Evolutionary conservation across 306 rosid genomes (phyloP).

Genomic region (Betula pendula): DNA sequence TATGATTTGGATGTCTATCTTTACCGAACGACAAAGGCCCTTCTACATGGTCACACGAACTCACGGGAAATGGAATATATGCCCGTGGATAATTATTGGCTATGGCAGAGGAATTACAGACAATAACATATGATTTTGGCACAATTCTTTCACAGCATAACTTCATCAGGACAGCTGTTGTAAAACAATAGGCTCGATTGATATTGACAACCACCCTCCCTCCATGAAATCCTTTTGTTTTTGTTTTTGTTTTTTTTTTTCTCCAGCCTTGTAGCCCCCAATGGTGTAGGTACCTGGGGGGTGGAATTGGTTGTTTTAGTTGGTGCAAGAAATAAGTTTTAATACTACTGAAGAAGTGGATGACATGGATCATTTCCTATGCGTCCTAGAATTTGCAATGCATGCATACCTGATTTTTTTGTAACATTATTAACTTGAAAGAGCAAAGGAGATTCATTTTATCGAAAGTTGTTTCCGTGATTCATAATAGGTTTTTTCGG

Average conservation of each 20-base stretch:
- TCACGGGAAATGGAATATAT: conserved; percentile 4
- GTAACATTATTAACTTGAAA: background rate
- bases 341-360: conserved; percentile 5
- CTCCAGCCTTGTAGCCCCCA: background rate
- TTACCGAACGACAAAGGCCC: conserved; percentile 29
- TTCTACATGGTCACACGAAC: conserved; percentile 22
- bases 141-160: background rate
- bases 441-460: background rate
- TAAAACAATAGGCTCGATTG: background rate
- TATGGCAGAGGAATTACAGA: background rate
- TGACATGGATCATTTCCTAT: background rate
- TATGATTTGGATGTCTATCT: conserved; percentile 33
- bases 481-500: background rate
- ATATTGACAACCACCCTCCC: background rate
- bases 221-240: background rate
- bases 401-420: background rate
- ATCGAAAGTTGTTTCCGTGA: background rate
- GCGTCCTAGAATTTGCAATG: background rate
- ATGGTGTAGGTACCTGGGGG: background rate
- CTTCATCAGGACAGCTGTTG: background rate
- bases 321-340: background rate
- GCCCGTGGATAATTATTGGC: background rate
- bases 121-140: background rate
- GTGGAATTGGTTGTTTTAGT: background rate
- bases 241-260: background rate